These are phyloP conservation scores for Ogataea paradorogensis DNA, from an alignment of 805 yeast genomes.

Conservation along the genomic window DNA sequence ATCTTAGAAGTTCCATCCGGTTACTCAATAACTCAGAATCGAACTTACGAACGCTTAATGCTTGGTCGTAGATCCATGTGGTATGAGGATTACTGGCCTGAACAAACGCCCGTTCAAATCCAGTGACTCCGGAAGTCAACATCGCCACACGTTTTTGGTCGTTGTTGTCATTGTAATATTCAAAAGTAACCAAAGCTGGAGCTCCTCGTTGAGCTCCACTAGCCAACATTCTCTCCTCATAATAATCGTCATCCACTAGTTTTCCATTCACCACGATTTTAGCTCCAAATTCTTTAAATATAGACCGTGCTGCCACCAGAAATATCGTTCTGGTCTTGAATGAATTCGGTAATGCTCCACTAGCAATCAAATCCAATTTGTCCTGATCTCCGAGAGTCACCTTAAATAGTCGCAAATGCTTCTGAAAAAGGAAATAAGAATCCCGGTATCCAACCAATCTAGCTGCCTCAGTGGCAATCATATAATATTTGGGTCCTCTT, in stretches of 20 bases:
- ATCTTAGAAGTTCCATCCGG: conserved; percentile 46
- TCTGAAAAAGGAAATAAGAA: conserved; percentile 83
- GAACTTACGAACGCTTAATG: conserved; percentile 69
- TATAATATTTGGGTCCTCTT: conserved; percentile 70
- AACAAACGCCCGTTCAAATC: conserved; percentile 34
- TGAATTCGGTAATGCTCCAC: conserved; percentile 81
- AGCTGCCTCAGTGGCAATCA: conserved; percentile 96
- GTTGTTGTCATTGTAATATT: conserved; percentile 16
- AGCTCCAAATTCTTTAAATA: conserved; percentile 90
- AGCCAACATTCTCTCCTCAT: conserved; percentile 57
- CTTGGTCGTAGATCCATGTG: conserved; percentile 83
- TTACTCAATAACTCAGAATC: conserved; percentile 62
- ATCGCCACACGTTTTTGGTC: conserved; percentile 22
- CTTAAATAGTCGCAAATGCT: conserved; percentile 74
- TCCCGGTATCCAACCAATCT: conserved; percentile 92
- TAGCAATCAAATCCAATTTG: conserved; percentile 75
- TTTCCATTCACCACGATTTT: conserved; percentile 75
- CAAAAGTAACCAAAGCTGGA: conserved; percentile 32
- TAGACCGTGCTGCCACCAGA: conserved; percentile 84
- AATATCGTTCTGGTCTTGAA: conserved; percentile 89
- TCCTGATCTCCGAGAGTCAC: conserved; percentile 71
- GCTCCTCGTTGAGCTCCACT: conserved; percentile 71
- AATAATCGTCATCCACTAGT: conserved; percentile 83
- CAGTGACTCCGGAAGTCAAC: conserved; percentile 27
- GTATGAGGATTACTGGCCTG: conserved; percentile 42